phyloP scores from a whole-genome alignment of 108 stramenopile species.

The Cyclotella sp. region DNA sequence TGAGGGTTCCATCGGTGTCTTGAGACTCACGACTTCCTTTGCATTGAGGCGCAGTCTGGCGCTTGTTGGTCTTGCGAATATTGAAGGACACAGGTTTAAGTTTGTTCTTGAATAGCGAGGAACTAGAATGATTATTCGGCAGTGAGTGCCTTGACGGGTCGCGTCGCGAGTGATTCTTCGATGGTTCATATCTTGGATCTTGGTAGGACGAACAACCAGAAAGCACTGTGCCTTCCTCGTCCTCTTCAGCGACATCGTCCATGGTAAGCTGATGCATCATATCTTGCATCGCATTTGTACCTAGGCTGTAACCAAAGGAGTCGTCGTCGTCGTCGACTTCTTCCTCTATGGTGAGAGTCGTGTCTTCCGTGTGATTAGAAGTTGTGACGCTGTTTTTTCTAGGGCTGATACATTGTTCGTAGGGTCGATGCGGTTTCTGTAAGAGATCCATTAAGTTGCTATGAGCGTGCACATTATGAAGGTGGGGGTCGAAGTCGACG shows the following conservation, averaged over 20 bases:
- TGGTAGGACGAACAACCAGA: neutral
- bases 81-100: slow-evolving; percentile 14
- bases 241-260: slow-evolving; percentile 13
- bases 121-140: neutral
- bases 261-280: slow-evolving; percentile 5
- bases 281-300: neutral
- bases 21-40: slow-evolving; percentile 5
- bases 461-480: neutral
- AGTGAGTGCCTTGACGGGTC: neutral
- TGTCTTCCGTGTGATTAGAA: slow-evolving; percentile 11
- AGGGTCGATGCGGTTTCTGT: slow-evolving; percentile 4
- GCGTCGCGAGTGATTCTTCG: neutral
- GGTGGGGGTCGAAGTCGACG: slow-evolving; percentile 9
- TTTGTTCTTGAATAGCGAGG: slow-evolving; percentile 13
- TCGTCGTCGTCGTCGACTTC: slow-evolving; percentile 22
- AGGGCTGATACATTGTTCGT: slow-evolving; percentile 5
- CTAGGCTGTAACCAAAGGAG: neutral
- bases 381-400: neutral
- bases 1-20: neutral
- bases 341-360: slow-evolving; percentile 9
- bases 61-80: neutral
- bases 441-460: neutral
- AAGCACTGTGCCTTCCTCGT: slow-evolving; percentile 12
- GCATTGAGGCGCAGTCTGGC: slow-evolving; percentile 5
- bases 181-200: neutral